Conservation (phyloP, 73 alveolate genomes). For the Paramecium pentaurelia region DNA sequence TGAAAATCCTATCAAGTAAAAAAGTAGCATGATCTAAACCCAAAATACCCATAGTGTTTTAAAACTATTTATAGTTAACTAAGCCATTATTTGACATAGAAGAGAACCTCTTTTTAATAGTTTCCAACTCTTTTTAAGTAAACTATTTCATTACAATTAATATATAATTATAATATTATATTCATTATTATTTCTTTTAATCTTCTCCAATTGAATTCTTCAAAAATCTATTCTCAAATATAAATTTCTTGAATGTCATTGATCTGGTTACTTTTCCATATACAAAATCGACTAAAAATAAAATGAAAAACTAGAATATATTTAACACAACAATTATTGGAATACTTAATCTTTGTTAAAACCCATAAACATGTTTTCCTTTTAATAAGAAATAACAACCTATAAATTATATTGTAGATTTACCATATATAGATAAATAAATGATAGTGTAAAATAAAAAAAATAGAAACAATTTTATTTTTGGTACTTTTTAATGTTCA, state of each 20-base stretch:
- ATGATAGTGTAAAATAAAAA: not conserved
- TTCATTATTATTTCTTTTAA: not conserved
- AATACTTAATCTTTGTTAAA: not conserved
- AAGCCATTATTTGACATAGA: not conserved
- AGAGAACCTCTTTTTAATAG: not conserved
- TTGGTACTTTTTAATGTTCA: not conserved
- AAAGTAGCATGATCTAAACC: constrained; percentile 18
- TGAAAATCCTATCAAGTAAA: not conserved
- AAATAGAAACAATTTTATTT: not conserved
- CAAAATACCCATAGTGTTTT: not conserved
- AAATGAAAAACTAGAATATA: not conserved
- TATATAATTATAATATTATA: not conserved
- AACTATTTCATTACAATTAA: not conserved
- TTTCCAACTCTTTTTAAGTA: not conserved
- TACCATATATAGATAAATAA: not conserved
- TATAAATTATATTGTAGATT: not conserved
- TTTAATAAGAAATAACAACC: not conserved
- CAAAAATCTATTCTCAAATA: not conserved
- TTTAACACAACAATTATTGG: not conserved
- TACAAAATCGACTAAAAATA: not conserved
- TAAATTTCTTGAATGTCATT: not conserved
- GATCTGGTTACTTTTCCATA: not conserved
- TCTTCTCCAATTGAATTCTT: not conserved
- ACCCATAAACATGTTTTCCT: not conserved
- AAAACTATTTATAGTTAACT: not conserved